Evolutionary conservation across 2,329 filamentous ascomycete genomes (phyloP).

Genomic region (Aspergillus sp.): DNA sequence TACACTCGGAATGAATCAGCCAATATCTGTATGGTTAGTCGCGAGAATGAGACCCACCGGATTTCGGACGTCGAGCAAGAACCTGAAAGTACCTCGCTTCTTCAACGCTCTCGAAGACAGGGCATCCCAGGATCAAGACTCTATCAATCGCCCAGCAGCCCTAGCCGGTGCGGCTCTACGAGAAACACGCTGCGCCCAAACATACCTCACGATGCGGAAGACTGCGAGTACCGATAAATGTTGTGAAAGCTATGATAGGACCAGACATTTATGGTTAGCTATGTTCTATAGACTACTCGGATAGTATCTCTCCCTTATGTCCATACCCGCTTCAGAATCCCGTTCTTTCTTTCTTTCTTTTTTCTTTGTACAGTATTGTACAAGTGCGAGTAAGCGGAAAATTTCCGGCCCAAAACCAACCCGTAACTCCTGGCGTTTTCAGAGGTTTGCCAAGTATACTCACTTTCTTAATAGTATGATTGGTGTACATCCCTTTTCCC

Average conservation of each 20-base stretch:
- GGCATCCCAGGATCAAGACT: background rate
- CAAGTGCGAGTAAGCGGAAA: background rate
- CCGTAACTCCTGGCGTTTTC: background rate
- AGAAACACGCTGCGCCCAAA: background rate
- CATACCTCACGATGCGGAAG: background rate
- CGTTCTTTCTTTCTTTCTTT: background rate
- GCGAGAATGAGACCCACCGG: background rate
- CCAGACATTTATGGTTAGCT: background rate
- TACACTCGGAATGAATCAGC: background rate
- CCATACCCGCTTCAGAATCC: background rate
- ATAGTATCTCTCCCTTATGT: background rate
- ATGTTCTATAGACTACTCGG: background rate
- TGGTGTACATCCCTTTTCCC: background rate
- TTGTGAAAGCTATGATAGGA: background rate
- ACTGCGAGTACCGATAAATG: background rate
- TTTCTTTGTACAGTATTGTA: background rate
- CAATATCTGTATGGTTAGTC: background rate
- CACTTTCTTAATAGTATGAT: background rate
- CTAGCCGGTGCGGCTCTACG: background rate
- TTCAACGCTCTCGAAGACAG: background rate
- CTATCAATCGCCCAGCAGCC: background rate
- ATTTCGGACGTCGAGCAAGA: background rate
- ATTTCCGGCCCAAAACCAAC: background rate
- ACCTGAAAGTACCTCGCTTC: background rate
- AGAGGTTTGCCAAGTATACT: background rate